Evolutionary conservation across 2,329 filamentous ascomycete species (phyloP).

Genomic region (Fusarium sp.): DNA sequence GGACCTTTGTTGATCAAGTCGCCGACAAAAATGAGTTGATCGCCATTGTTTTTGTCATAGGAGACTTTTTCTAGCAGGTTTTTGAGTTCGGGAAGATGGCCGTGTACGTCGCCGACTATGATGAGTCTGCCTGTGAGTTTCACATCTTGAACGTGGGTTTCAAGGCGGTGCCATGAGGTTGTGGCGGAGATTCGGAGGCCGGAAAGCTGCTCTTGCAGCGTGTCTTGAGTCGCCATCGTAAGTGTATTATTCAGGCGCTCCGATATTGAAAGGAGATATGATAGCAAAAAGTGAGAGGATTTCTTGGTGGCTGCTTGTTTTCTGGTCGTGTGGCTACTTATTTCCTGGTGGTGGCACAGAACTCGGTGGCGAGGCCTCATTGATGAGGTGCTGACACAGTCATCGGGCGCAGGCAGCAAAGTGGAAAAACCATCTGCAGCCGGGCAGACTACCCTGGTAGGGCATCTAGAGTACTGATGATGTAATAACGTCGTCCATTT

Average conservation of each 20-base stretch:
- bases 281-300: accelerated
- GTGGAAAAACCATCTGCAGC: not conserved
- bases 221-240: not conserved
- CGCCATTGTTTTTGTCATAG: conserved; percentile 64
- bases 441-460: not conserved
- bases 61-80: conserved; percentile 72
- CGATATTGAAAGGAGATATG: not conserved
- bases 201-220: not conserved
- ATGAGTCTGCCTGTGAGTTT: conserved; percentile 52
- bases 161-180: conserved; percentile 2
- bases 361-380: not conserved
- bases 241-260: not conserved
- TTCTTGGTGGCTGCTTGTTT: not conserved
- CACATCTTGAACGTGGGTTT: not conserved
- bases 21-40: conserved; percentile 79
- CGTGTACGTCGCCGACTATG: conserved; percentile 91
- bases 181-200: not conserved
- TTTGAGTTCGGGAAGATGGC: conserved; percentile 74
- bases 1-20: conserved; percentile 87
- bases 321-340: not conserved
- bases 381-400: not conserved
- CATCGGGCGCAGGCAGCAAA: not conserved
- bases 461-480: accelerated
- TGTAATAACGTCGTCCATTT: not conserved
- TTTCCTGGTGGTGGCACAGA: accelerated